Conservation (phyloP, 306 rosid species). For the Acacia acuminata region DNA sequence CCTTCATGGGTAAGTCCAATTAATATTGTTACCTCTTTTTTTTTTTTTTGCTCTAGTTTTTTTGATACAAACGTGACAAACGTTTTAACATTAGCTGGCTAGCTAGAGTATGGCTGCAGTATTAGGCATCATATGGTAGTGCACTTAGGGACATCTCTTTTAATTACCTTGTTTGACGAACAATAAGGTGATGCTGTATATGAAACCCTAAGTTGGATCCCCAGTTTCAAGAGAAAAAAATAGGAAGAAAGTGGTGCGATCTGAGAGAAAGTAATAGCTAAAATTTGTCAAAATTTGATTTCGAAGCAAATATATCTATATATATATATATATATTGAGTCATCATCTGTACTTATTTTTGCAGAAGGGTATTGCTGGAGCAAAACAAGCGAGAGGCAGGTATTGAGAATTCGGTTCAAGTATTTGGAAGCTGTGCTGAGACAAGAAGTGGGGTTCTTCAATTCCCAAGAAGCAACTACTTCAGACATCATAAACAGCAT, state of each 20-base stretch:
- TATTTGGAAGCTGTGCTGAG: constrained; percentile 84
- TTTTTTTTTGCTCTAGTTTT: constrained; percentile 34
- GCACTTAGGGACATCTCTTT: neutral
- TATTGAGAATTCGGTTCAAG: constrained; percentile 77
- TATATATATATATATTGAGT: neutral
- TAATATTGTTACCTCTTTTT: neutral
- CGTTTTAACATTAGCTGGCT: neutral
- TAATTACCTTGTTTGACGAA: neutral
- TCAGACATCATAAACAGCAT: constrained; percentile 82
- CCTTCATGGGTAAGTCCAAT: constrained; percentile 78
- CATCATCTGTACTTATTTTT: neutral
- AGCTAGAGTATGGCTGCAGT: neutral
- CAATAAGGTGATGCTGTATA: neutral
- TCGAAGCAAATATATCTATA: neutral
- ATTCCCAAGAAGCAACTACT: constrained; percentile 86
- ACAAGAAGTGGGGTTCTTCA: constrained; percentile 94
- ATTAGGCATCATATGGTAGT: neutral
- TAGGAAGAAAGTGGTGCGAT: neutral
- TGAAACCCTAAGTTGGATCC: constrained; percentile 42
- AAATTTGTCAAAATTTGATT: constrained; percentile 7
- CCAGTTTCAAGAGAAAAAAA: neutral
- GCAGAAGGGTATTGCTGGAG: constrained; percentile 99
- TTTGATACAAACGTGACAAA: constrained; percentile 24
- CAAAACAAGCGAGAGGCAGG: constrained; percentile 94
- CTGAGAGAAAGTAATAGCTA: neutral